These are phyloP conservation scores for Hydrangea macrophylla DNA, from an alignment of 148 eudicot species.

Conservation along the genomic window DNA sequence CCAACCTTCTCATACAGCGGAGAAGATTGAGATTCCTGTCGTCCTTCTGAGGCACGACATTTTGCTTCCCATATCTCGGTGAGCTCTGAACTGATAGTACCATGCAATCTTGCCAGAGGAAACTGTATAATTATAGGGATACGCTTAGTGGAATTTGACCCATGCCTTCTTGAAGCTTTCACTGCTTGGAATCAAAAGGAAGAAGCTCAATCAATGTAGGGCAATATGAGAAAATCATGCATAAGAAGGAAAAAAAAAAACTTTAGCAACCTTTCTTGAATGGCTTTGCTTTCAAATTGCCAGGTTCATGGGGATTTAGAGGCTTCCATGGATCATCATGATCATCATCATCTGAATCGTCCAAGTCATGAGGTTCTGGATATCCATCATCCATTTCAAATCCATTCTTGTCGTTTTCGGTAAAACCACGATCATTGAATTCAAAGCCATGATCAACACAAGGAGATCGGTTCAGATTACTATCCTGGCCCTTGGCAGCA, in stretches of 20 bases:
- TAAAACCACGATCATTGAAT: conserved; percentile 23
- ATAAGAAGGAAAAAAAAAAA: conserved; percentile 2
- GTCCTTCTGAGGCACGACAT: conserved; percentile 21
- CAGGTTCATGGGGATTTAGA: conserved; percentile 86
- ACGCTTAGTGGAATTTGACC: conserved; percentile 24
- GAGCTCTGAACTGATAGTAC: conserved; percentile 61
- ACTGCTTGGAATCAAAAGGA: conserved; percentile 41
- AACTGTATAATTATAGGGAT: conserved; percentile 39
- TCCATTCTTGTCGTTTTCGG: conserved; percentile 36
- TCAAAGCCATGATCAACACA: conserved; percentile 28
- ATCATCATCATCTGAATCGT: conserved; percentile 53
- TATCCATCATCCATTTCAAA: conserved; percentile 48
- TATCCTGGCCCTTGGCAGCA: conserved; percentile 41
- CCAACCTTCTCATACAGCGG: conserved; percentile 75
- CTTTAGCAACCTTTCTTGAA: conserved; percentile 60
- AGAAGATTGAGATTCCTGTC: conserved; percentile 40
- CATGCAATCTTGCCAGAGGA: conserved; percentile 70
- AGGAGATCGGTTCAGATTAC: conserved; percentile 29
- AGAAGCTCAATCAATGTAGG: conserved; percentile 5
- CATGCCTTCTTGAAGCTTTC: conserved; percentile 38
- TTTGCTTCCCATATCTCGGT: conserved; percentile 57
- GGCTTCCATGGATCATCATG: conserved; percentile 96
- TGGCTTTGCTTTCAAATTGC: conserved; percentile 79
- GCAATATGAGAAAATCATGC: neutral
- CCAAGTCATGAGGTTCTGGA: conserved; percentile 42